A percentile compares a stretch with the other conserved stretches of the same genome.
Evolutionary conservation across 768 basidiomycete species (phyloP).

Genomic region (Amanita phalloides): DNA sequence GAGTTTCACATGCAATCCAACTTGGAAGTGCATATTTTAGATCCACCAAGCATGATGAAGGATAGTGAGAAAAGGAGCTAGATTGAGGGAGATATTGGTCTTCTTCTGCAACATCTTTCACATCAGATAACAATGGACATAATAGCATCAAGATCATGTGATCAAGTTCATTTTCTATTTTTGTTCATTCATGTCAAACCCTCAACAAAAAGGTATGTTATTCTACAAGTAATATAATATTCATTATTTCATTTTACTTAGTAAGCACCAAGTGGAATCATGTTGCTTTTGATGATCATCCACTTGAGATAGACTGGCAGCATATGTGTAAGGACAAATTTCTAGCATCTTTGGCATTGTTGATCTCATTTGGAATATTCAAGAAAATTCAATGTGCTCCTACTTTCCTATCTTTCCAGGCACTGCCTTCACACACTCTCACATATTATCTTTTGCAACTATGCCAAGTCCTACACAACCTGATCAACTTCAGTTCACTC

Average conservation of each 20-base stretch:
- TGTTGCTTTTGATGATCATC: background rate
- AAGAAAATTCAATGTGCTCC: background rate
- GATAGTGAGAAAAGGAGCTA: too few species aligned
- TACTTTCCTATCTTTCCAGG: background rate
- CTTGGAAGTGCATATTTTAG: too few species aligned
- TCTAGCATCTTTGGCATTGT: background rate
- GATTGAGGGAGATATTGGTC: too few species aligned
- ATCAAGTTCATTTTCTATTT: background rate
- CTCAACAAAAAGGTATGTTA: background rate
- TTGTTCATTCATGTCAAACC: background rate
- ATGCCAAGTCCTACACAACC: too few species aligned
- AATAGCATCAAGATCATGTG: too few species aligned
- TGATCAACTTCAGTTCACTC: too few species aligned
- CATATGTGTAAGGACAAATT: background rate
- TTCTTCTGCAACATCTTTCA: too few species aligned
- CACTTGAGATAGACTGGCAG: background rate
- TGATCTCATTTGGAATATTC: slow-evolving; percentile 28
- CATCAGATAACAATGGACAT: too few species aligned
- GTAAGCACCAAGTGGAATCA: background rate
- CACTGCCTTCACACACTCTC: too few species aligned
- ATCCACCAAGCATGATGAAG: too few species aligned
- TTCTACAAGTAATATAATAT: background rate
- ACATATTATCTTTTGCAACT: too few species aligned
- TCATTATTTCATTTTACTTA: background rate
- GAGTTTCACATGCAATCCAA: too few species aligned